Base-by-base conservation (phyloP, 2,329 filamentous ascomycete genomes). In the Madurella mycetomatis region DNA sequence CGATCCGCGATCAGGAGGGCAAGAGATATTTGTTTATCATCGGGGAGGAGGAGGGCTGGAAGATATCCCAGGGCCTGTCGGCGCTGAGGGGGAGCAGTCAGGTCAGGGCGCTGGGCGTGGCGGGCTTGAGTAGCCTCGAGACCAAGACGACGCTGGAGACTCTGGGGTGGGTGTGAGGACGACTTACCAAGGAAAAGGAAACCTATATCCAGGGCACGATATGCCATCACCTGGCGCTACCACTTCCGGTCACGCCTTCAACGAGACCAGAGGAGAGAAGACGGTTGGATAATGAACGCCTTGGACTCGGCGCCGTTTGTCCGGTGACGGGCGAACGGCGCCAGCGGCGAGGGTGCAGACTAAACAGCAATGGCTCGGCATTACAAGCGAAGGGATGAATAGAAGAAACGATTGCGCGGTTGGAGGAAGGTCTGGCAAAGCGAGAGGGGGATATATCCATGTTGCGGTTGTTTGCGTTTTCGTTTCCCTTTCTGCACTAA, bases 1-100 rank as follows among this genome's bases (percentile, higher is more conserved):
- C 79, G 13, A 76, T 87, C 54, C 74, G 82, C 51, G 84, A 88
- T 64, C 81, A 85, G 60, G 84, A 86, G 56, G 82, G 82, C 42
- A 85, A 85, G 70, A 76, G 83, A 37, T 86, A 82, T 64, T 68
- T 87, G 37, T 87, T 87, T 64, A 76, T 87, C 9, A 70, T 87
- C 34, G 74, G 76, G 41, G 83, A 87, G 65, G 77, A 82, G 57
- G 84, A 88, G 67, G 78, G 78, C 30, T 87, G 85, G 85, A 88
- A 88, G 76, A 73, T 88, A 19, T 76, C 82, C 1, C 72, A 80
- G 37, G 84, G 82, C 2, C 66, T 88, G 61, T 81, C 85, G 66
- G 76, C 80, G 43, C 69, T 88, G 62, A 73, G 83, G 49, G 77
- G 77, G 51, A 84, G 84, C 5, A 79, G 78, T 2, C 82, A 85